Evolutionary conservation across 2,329 filamentous ascomycete genomes (phyloP), one percentile per base, ranked within the genome.

Genomic region (Arthroderma sp.): DNA sequence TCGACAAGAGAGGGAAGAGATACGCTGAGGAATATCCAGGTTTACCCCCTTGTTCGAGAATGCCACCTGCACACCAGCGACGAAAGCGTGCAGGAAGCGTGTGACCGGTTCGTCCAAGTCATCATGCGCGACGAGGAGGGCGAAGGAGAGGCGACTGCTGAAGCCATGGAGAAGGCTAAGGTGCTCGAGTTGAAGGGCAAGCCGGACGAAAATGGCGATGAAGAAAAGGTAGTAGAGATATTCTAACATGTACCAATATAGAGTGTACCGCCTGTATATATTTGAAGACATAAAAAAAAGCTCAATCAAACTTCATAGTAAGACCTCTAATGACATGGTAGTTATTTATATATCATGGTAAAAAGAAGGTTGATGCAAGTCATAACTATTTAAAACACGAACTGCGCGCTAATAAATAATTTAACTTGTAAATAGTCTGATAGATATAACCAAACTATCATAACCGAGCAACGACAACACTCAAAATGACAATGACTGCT

Each of bases 21-120:
- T 5, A 74, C 81, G 56, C 76, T 97, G 78, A 80, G 90, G 17
- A 75, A 79, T 17, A 77, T 91, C 49, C 88, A 89, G 65, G 87
- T 95, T 0, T 98, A 98, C 70, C 88, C 91, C 0, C 84, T 97
- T 51, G 77, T 97, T 19, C 79, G 93, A 55, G 93, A 97, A 71
- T 85, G 87, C 33, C 93, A 98, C 76, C 66, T 85, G 61, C 81
- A 84, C 21, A 83, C 90, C 3, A 79, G 90, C 21, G 79, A 95
- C 66, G 89, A 94, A 49, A 84, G 78, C 15, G 88, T 97, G 1
- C 79, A 81, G 62, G 91, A 95, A 64, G 87, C 84, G 0, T 95
- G 88, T 66, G 93, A 97, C 70, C 80, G 93, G 58, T 68, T 97
- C 55, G 93, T 98, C 51, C 89, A 98, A 68, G 83, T 95, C 5